phyloP scores from a whole-genome alignment of 1,284 basidiomycete species.

The Uromyces viciae-fabae region DNA sequence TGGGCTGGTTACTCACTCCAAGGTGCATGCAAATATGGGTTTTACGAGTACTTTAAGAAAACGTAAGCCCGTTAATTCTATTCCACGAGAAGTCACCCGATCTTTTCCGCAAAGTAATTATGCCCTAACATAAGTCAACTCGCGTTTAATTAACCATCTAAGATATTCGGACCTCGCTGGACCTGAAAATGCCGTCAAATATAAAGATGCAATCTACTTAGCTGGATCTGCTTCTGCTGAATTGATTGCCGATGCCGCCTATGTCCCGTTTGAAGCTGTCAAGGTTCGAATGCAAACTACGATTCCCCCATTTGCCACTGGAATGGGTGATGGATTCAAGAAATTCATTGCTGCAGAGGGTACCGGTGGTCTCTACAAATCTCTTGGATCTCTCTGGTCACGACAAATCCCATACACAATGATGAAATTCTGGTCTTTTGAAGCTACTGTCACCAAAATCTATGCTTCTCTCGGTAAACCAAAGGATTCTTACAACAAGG shows the following conservation, averaged over 20 bases:
- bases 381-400: constrained; percentile 53
- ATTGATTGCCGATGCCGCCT: constrained; percentile 53
- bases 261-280: constrained; percentile 53
- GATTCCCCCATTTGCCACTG: constrained; percentile 52
- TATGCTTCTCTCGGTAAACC: constrained; percentile 51
- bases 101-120: background rate
- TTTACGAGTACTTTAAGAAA: constrained; percentile 53
- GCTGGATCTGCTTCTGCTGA: constrained; percentile 54
- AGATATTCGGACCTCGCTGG: constrained; percentile 53
- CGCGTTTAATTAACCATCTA: background rate
- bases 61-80: constrained; percentile 5
- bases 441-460: constrained; percentile 52
- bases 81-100: background rate
- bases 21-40: constrained; percentile 54
- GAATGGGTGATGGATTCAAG: constrained; percentile 49
- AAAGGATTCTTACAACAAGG: constrained; percentile 52
- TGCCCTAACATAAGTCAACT: background rate
- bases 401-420: constrained; percentile 54
- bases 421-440: constrained; percentile 52
- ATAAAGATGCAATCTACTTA: constrained; percentile 54
- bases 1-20: constrained; percentile 54
- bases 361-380: constrained; percentile 53
- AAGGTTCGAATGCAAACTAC: constrained; percentile 55
- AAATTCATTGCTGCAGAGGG: constrained; percentile 52
- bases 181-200: constrained; percentile 53